Percentiles rank a stretch among this genome's conserved stretches.
phyloP scores from a whole-genome alignment of 75 land plant genomes.

The Cunninghamia lanceolata region DNA sequence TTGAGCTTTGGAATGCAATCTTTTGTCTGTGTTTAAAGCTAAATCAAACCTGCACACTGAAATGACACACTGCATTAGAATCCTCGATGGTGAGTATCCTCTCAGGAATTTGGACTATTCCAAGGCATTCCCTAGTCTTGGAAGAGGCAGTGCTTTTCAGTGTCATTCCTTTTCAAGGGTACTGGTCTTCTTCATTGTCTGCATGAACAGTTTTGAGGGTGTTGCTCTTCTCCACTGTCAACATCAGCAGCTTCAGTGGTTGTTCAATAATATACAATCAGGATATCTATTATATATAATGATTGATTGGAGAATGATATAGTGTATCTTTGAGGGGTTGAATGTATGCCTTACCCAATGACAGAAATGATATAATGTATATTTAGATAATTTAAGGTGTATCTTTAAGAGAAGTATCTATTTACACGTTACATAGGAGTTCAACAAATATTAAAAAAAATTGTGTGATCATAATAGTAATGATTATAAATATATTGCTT shows the following conservation, averaged over 20 bases:
- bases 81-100: background rate
- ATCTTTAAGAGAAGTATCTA: too few relatives aligned
- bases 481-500: too few relatives aligned
- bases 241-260: background rate
- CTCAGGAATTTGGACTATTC: background rate
- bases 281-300: too few relatives aligned
- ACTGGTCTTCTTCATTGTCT: background rate
- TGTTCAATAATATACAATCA: background rate
- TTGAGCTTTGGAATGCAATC: too few relatives aligned
- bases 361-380: too few relatives aligned
- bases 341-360: background rate
- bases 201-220: background rate
- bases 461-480: too few relatives aligned
- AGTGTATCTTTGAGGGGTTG: background rate
- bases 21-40: background rate
- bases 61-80: background rate
- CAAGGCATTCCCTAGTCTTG: background rate
- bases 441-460: too few relatives aligned
- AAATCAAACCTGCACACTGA: background rate
- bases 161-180: background rate
- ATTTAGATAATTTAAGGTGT: too few relatives aligned
- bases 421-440: too few relatives aligned
- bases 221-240: background rate
- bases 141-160: background rate
- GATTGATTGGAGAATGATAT: background rate